These are phyloP conservation scores for Wickerhamomyces sp. DNA, from an alignment of 1,139 yeast species.

Conservation along the genomic window DNA sequence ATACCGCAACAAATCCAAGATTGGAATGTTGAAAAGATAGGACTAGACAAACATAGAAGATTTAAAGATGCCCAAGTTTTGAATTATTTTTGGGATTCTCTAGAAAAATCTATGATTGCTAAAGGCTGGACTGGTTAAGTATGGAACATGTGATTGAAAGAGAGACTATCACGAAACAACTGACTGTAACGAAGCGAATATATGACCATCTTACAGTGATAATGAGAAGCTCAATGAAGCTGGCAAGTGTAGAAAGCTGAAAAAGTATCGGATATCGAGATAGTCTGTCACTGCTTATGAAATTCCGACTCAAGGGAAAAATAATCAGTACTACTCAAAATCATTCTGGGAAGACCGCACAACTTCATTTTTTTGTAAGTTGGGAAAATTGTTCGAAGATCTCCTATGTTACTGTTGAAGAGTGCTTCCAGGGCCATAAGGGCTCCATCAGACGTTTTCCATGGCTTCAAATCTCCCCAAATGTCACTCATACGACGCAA, in stretches of 20 bases:
- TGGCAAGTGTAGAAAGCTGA: too few species aligned
- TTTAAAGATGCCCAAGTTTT: conserved; percentile 87
- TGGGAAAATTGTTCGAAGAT: too few species aligned
- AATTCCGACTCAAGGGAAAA: too few species aligned
- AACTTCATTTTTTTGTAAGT: too few species aligned
- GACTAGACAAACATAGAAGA: conserved; percentile 76
- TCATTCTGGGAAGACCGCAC: too few species aligned
- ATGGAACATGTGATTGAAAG: background rate
- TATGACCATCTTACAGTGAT: too few species aligned
- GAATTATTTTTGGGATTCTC: conserved; percentile 75
- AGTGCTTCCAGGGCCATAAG: background rate
- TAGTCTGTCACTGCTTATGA: too few species aligned
- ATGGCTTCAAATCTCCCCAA: background rate
- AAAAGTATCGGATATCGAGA: too few species aligned
- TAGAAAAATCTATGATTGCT: conserved; percentile 54
- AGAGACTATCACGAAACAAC: too few species aligned
- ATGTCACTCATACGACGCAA: background rate
- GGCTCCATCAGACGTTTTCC: background rate
- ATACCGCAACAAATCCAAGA: conserved; percentile 70
- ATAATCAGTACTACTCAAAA: too few species aligned
- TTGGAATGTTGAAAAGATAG: conserved; percentile 84
- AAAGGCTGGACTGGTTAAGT: conserved; percentile 31
- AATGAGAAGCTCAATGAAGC: too few species aligned
- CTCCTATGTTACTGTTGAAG: background rate
- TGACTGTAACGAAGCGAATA: too few species aligned